Evolutionary conservation across 202 grass and related monocot genomes (phyloP).

Genomic region (Digitaria exilis): DNA sequence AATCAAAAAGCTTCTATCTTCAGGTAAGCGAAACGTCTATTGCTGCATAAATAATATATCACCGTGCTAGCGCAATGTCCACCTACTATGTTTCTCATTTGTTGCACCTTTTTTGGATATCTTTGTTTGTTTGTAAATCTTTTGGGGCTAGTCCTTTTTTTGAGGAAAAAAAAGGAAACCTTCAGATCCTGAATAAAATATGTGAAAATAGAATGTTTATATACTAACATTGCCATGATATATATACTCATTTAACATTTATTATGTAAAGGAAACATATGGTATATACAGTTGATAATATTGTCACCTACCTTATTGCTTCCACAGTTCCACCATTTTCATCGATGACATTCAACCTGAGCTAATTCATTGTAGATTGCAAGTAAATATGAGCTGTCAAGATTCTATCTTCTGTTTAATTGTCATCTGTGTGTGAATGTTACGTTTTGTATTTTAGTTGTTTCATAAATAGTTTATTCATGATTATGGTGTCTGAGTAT

Average conservation of each 20-base stretch:
- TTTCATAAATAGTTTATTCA: not conserved
- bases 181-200: not conserved
- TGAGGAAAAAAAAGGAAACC: not conserved
- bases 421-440: not conserved
- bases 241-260: conserved; percentile 6
- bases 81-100: conserved; percentile 2
- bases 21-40: conserved; percentile 53
- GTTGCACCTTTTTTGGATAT: not conserved
- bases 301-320: not conserved
- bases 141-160: conserved; percentile 6
- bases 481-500: not conserved
- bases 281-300: not conserved
- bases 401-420: conserved; percentile 10
- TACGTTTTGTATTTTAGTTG: not conserved
- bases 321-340: not conserved
- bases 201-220: not conserved
- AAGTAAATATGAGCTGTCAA: conserved; percentile 29
- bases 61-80: not conserved
- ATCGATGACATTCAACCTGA: not conserved
- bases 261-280: conserved; percentile 2
- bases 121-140: not conserved
- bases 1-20: conserved; percentile 96
- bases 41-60: conserved; percentile 29
- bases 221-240: not conserved
- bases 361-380: conserved; percentile 6